Evolutionary conservation across 305 asterid genomes (phyloP), one percentile per base, ranked within the genome.

Genomic region (Salvia sclarea): DNA sequence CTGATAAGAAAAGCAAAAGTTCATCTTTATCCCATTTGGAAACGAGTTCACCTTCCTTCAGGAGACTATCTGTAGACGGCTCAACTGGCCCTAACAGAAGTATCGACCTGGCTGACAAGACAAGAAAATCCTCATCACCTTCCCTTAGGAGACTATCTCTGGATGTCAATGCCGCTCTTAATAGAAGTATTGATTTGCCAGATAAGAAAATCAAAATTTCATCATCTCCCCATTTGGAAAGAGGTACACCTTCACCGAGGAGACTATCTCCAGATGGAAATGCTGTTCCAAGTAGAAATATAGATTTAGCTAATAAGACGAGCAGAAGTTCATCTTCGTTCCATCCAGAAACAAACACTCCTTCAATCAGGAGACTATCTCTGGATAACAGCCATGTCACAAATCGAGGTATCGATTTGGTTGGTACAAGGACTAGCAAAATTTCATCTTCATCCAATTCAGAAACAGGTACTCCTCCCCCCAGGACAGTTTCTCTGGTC

Each of bases 1-100:
- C 21, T 67, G 91, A 87, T 76, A 91, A 74, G 81, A 70, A 61
- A 3, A 71, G 75, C 53, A 85, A 49, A 77, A 61, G 37, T 28
- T 77, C 79, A 16, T 74, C 88, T 72, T 59, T 79, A 48, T 63
- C 80, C 28, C 75, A 75, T 65, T 74, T 81, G 4, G 84, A 75
- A 21, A 69, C 69, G n/a, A 78, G 76, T 38, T 52, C 75, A 7
- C 82, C 92, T 78, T 78, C 87, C 35, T 68, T 63, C 58, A 78
- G 91, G 84, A 82, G 91, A 76, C 73, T 84, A 66, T 90, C 98
- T 37, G 75, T 86, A 80, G 96, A 89, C 59, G 85, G 89, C 69
- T 37, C 79, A 54, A 40, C 8, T 28, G 61, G 21, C 7, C 40
- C 40, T 54, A 28, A 54, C 28, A 54, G 61, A 54, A 54, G 20